Conservation (phyloP, 2,329 filamentous ascomycete species). For the Penicillium vulpinum region DNA sequence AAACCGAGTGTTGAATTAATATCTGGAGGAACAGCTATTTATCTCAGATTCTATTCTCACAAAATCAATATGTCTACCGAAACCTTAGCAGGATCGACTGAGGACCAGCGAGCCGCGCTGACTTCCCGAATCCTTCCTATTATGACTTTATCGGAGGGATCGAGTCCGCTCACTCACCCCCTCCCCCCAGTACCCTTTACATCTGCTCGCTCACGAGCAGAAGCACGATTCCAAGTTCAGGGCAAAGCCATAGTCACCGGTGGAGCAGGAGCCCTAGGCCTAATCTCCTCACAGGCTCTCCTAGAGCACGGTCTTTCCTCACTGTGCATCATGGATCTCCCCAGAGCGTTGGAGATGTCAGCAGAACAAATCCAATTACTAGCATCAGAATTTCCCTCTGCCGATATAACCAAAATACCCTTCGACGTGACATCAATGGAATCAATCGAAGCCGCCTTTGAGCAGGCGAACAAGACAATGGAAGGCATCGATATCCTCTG, state of each 20-base stretch:
- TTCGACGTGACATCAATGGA: slow-evolving; percentile 62
- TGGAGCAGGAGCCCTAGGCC: slow-evolving; percentile 64
- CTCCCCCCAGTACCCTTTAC: slow-evolving; percentile 9
- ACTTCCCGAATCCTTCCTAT: slow-evolving; percentile 16
- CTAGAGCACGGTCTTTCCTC: slow-evolving; percentile 66
- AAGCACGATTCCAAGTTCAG: slow-evolving; percentile 21
- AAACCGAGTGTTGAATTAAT: not conserved
- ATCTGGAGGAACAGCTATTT: not conserved
- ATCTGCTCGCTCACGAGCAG: slow-evolving; percentile 6
- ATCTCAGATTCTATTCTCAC: not conserved
- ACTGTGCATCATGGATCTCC: slow-evolving; percentile 62
- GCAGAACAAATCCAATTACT: slow-evolving; percentile 48
- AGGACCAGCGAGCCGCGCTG: slow-evolving; percentile 3
- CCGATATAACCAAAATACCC: slow-evolving; percentile 51
- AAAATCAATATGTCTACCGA: not conserved
- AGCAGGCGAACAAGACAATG: slow-evolving; percentile 34
- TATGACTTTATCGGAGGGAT: slow-evolving; percentile 22
- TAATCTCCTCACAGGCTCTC: slow-evolving; percentile 60
- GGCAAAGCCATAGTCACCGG: slow-evolving; percentile 56
- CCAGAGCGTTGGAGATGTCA: slow-evolving; percentile 40
- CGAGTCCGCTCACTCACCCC: slow-evolving; percentile 5
- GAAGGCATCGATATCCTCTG: slow-evolving; percentile 59
- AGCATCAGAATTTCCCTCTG: slow-evolving; percentile 54
- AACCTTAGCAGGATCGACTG: not conserved
- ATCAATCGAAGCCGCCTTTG: slow-evolving; percentile 23